phyloP scores from a whole-genome alignment of 2,329 filamentous ascomycete genomes.

The Aureobasidium sp. region DNA sequence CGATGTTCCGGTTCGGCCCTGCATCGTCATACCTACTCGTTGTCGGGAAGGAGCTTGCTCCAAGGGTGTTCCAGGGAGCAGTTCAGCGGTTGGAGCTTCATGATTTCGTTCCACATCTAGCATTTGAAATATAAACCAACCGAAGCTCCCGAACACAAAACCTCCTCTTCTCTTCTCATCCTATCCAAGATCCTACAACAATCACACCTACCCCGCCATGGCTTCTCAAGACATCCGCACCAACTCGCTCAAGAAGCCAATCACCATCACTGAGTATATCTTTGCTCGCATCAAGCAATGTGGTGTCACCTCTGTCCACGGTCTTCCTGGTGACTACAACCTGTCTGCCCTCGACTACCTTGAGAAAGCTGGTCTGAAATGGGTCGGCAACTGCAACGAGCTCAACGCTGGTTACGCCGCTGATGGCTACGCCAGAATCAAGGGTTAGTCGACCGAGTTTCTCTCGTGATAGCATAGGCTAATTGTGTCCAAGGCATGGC shows the following conservation, averaged over 20 bases:
- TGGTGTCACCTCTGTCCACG: constrained; percentile 37
- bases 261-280: constrained; percentile 23
- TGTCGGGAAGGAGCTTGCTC: constrained; percentile 2
- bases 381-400: constrained; percentile 56
- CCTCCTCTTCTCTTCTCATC: not conserved
- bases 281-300: constrained; percentile 34
- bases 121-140: constrained; percentile 1
- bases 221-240: constrained; percentile 12
- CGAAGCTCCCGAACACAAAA: not conserved
- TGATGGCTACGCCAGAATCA: constrained; percentile 39
- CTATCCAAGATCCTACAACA: not conserved
- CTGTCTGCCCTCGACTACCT: constrained; percentile 27
- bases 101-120: not conserved
- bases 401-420: constrained; percentile 45
- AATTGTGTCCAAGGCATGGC: constrained; percentile 20
- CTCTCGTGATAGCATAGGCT: not conserved
- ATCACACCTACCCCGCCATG: not conserved
- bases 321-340: constrained; percentile 35
- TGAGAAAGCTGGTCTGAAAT: constrained; percentile 38
- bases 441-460: constrained; percentile 21
- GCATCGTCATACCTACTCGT: not conserved
- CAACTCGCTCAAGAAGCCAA: constrained; percentile 8
- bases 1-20: not conserved
- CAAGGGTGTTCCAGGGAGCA: not conserved
- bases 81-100: not conserved